Base-by-base conservation (phyloP, 768 basidiomycete species). In the Auricularia cornea region DNA sequence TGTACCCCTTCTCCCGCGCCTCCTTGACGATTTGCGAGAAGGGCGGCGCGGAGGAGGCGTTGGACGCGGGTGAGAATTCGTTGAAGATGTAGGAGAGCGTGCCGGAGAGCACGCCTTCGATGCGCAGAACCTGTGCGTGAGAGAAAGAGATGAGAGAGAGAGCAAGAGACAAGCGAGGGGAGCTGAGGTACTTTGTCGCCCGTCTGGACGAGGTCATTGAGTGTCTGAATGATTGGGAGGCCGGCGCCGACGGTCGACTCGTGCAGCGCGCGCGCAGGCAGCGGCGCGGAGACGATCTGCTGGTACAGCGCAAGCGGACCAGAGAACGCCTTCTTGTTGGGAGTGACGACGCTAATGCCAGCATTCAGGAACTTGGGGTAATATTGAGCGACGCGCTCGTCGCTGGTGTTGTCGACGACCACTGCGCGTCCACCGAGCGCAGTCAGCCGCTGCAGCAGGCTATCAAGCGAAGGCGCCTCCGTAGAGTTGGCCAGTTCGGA, bases 171-270 rank as follows among this genome's bases (percentile, higher is more conserved):
- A 40, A 18, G 40, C 23, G 57, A 57, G 26, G 16, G 32, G 14
- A 30, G n/a, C 20, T 23, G 2, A 67, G 78, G 60, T 65, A 91
- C 91, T 79, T 92, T 89, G 73, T 99, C 97, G 2, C 96, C 97
- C 11, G 94, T 97, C 38, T 83, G 82, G 6, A 98, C 85, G 63
- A 99, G 76, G 72, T 98, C 97, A 72, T 92, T 94, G 68, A 99
- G 76, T 10, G 96, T 95, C 40, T 86, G 86, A 41, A 99, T 84
- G 68, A 98, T 85, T 16, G 97, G 97, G 67, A 99, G 73, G 20
- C 97, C 97, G 3, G 97, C 97, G 11, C 97, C 97, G 56, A 98
- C 97, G 0, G 97, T 98, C 1, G 89, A 81, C 75, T 99, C 97
- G 67, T 92, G 87, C 66, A 90, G 77, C 71, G 86, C 89, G 65